Evolutionary conservation across 2,329 filamentous ascomycete species (phyloP).

Genomic region (Penicillium sp.): DNA sequence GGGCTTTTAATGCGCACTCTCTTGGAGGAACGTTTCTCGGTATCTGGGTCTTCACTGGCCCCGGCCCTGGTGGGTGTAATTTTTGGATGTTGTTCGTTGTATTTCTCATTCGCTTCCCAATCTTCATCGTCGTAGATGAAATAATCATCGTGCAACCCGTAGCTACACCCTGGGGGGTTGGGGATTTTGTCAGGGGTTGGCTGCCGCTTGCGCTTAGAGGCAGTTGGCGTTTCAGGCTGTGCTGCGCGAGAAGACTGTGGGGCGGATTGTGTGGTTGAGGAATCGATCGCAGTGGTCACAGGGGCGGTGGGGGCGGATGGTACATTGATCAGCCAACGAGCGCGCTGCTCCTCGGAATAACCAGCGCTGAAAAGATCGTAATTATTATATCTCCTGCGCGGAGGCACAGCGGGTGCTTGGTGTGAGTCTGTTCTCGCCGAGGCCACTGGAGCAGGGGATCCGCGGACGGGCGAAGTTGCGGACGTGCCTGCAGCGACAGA

Average conservation of each 20-base stretch:
- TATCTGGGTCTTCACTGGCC: too few relatives aligned
- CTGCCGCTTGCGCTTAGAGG: conserved; percentile 43
- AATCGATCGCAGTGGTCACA: not conserved
- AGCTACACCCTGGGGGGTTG: conserved; percentile 43
- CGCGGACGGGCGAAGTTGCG: not conserved
- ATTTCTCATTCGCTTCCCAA: conserved; percentile 24
- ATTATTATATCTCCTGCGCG: not conserved
- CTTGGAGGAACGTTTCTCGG: not conserved
- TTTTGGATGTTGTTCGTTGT: not conserved
- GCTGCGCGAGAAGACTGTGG: not conserved
- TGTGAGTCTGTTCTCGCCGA: not conserved
- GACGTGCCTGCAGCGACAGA: not conserved
- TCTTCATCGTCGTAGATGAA: conserved; percentile 37
- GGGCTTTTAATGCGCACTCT: not conserved
- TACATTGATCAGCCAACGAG: not conserved
- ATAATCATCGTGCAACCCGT: conserved; percentile 43
- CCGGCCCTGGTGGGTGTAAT: too few relatives aligned
- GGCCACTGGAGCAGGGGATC: not conserved
- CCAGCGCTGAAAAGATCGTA: not conserved
- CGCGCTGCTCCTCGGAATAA: not conserved
- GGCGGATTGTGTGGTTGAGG: conserved; percentile 3
- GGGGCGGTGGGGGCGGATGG: not conserved
- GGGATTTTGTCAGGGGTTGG: conserved; percentile 44
- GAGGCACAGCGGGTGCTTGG: not conserved
- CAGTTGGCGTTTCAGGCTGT: not conserved